Base-by-base conservation (phyloP, 78 protist genomes). In the Dictyostelium purpureum region DNA sequence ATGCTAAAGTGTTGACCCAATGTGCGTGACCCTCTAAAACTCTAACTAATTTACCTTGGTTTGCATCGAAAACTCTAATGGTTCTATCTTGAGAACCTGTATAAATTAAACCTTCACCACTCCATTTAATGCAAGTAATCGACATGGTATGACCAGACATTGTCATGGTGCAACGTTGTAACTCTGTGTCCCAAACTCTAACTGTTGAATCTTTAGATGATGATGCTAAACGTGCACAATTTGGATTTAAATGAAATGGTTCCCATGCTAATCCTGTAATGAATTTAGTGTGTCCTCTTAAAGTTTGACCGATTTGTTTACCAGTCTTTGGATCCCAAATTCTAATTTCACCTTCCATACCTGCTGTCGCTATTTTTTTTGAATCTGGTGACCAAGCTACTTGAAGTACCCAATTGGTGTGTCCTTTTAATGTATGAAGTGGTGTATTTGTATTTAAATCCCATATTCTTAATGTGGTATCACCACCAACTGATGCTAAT, bases 1-100 rank as follows among this genome's bases (percentile, higher is more conserved):
- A 89, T 3, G 99, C 96, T 18, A 99, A 9, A 74, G 90, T 56
- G 77, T 99, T 99, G 57, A 99, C 99, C 99, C 99, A 99, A 88
- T 99, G 99, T 2, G 96, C 99, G 59, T 99, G 99, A 2, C 99
- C 99, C 16, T 89, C 96, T 26, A 99, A 90, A 2, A 88, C 85
- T 65, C 97, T 87, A 38, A 59, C 54, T 69, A 92, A 21, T 24
- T 47, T 47, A 91, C 98, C 97, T 16, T 95, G 89, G 5, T 12
- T 35, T 16, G 93, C 71, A 33, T 74, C 51, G 96, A 96, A 96
- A 52, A 98, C 98, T 87, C 96, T 96, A 71, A 99, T 79, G 26
- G 98, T 97, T 19, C 98, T 74, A 93, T 99, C 99, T 51, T 97
- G 99, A 19, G 96, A 74, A 2, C 97, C 97, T 0, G 99, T 79